A percentile compares a stretch with the other conserved stretches of the same genome.
Evolutionary conservation across 179 eudicot genomes (phyloP).

Genomic region (Silene vulgaris): DNA sequence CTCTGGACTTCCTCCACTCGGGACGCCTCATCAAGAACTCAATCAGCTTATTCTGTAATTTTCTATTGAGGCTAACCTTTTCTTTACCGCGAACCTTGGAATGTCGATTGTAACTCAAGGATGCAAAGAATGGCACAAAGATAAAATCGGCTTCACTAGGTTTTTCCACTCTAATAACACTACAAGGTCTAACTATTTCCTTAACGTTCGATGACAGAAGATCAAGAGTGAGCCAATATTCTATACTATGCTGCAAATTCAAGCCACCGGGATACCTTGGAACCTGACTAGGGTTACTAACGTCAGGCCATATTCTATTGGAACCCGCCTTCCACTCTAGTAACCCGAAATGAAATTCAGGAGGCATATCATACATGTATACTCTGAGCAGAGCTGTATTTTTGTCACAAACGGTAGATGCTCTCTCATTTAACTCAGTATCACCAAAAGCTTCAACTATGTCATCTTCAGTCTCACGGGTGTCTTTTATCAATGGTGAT

Average conservation of each 20-base stretch:
- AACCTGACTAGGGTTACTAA: slow-evolving; percentile 36
- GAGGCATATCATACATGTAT: slow-evolving; percentile 86
- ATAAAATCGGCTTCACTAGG: slow-evolving; percentile 67
- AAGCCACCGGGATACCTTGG: slow-evolving; percentile 93
- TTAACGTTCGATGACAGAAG: slow-evolving; percentile 59
- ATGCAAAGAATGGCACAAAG: slow-evolving; percentile 89
- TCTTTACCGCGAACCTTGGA: slow-evolving; percentile 53
- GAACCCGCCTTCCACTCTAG: slow-evolving; percentile 62
- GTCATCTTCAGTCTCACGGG: slow-evolving; percentile 1
- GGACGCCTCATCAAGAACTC: slow-evolving; percentile 49
- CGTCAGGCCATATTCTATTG: slow-evolving; percentile 66
- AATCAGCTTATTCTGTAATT: slow-evolving; percentile 67
- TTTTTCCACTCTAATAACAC: slow-evolving; percentile 57
- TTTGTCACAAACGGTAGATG: slow-evolving; percentile 30
- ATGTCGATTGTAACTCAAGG: slow-evolving; percentile 75
- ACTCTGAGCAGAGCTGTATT: slow-evolving; percentile 55
- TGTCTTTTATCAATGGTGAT: slow-evolving; percentile 11
- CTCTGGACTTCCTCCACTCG: slow-evolving; percentile 73
- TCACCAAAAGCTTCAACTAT: slow-evolving; percentile 18
- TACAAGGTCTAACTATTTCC: slow-evolving; percentile 58
- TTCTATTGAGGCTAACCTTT: slow-evolving; percentile 44
- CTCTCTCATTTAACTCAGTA: slow-evolving; percentile 10
- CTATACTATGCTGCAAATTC: slow-evolving; percentile 86
- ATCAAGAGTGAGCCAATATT: slow-evolving; percentile 97
- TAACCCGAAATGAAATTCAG: slow-evolving; percentile 80